Evolutionary conservation across 2,329 filamentous ascomycete genomes (phyloP).

Genomic region (Xylaria sp.): DNA sequence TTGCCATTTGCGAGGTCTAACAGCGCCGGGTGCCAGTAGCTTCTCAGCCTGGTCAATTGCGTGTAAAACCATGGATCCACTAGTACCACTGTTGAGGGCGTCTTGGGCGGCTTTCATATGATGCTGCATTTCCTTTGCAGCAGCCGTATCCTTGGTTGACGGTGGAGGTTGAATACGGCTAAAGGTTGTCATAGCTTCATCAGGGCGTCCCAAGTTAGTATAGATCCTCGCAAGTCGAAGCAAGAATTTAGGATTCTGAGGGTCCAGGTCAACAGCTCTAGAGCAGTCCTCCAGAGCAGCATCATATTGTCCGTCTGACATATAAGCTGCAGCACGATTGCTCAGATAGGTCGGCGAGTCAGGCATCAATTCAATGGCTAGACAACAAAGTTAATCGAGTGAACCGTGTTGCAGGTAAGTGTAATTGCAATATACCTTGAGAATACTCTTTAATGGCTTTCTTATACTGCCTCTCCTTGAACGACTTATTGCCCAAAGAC

Average conservation of each 20-base stretch:
- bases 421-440: slow-evolving; percentile 73
- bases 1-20: slow-evolving; percentile 91
- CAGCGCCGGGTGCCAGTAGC: slow-evolving; percentile 77
- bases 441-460: slow-evolving; percentile 93
- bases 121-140: slow-evolving; percentile 85
- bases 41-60: slow-evolving; percentile 91
- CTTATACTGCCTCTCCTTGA: slow-evolving; percentile 91
- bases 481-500: slow-evolving; percentile 92
- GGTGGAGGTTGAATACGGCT: slow-evolving; percentile 81
- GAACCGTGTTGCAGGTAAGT: slow-evolving; percentile 1
- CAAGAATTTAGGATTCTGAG: slow-evolving; percentile 86
- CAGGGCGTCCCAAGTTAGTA: slow-evolving; percentile 84
- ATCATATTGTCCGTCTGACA: slow-evolving; percentile 83
- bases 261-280: slow-evolving; percentile 83
- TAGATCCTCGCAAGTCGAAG: slow-evolving; percentile 90
- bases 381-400: slow-evolving; percentile 37
- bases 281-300: slow-evolving; percentile 89
- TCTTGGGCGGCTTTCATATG: slow-evolving; percentile 85
- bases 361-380: slow-evolving; percentile 89
- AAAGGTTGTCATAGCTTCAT: slow-evolving; percentile 87
- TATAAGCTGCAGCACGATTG: slow-evolving; percentile 94
- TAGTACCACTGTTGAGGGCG: slow-evolving; percentile 77
- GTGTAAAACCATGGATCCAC: slow-evolving; percentile 91
- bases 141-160: slow-evolving; percentile 84
- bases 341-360: slow-evolving; percentile 89